Evolutionary conservation across 2,329 filamentous ascomycete species (phyloP).

Genomic region (Diaporthe capsici): DNA sequence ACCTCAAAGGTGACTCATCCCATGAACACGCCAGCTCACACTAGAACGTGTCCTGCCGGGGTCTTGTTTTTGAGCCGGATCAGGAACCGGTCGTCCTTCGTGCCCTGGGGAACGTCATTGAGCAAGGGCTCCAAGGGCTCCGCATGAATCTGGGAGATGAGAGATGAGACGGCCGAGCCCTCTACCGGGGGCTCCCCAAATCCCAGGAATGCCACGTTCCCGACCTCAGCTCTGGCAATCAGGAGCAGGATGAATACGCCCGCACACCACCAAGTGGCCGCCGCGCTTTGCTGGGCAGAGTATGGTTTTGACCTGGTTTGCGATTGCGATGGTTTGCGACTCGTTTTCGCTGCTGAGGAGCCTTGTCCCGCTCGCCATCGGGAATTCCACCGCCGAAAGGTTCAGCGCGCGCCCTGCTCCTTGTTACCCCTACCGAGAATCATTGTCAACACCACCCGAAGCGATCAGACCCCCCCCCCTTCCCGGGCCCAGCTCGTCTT

Average conservation of each 20-base stretch:
- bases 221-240: constrained; percentile 22
- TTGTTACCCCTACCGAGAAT: neutral
- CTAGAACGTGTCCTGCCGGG: constrained; percentile 11
- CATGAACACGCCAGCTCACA: constrained; percentile 26
- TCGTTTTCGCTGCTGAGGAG: constrained; percentile 6
- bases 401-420: constrained; percentile 23
- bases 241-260: neutral
- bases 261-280: neutral
- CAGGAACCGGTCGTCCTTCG: constrained; percentile 21
- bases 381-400: constrained; percentile 11
- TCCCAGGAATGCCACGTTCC: constrained; percentile 31
- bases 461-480: constrained; percentile 16
- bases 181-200: constrained; percentile 8
- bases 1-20: constrained; percentile 27
- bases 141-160: constrained; percentile 40
- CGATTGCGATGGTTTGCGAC: neutral
- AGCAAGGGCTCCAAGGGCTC: constrained; percentile 7
- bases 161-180: constrained; percentile 35
- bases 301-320: constrained; percentile 1
- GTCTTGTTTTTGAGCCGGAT: constrained; percentile 12
- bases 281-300: neutral
- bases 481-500: constrained; percentile 14
- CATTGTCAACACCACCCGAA: constrained; percentile 8
- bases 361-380: constrained; percentile 1
- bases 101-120: neutral